Base-by-base conservation (phyloP, 371 early-diverging fungal genomes). In the Dinochytrium kinnereticum region DNA sequence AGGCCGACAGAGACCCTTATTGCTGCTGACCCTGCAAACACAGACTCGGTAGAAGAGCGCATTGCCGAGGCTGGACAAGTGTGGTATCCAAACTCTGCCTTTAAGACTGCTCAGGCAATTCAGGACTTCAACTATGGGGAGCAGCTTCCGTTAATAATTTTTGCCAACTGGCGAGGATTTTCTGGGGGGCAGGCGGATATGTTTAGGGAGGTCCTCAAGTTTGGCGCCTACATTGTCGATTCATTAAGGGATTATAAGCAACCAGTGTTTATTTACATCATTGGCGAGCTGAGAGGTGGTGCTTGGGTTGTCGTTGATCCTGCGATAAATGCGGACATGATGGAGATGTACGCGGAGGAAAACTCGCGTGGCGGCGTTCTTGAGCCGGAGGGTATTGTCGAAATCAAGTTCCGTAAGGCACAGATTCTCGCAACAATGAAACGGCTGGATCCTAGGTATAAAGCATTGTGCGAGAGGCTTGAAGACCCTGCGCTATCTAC, bases 101-200 rank as follows among this genome's bases (percentile, higher is more conserved):
- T 89, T 88, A 99, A 99, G 90, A 98, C 98, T 33, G 95, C 98
- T 5, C 97, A 96, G 84, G 95, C 98, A 0, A 97, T 99, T 82
- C 89, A 91, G 71, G 96, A 98, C 82, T 96, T 98, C 74, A 96
- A 97, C 89, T 92, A 95, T 78, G 97, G 98, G 82, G 99, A 99
- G 85, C 95, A 95, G 78, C 88, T 99, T 72, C 97, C 98, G n/a
- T 83, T 99, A 81, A 93, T 99, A 79, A 93, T 99, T 83, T 95
- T 99, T 89, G 99, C 98, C 84, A 98, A 99, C 93, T 99, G 98
- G 98, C 95, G 98, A 87, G 98, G 95, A 96, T 99, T 99, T 91
- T 93, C 93, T 44, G 99, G 99, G 73, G 98, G 98, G 67, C 96
- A 97, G 83, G 94, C 92, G 75, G 98, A 98, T 82, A 97, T 99